A percentile compares a stretch with the other conserved stretches of the same genome.
Evolutionary conservation across 768 basidiomycete species (phyloP).

Genomic region (Cyathus striatus): DNA sequence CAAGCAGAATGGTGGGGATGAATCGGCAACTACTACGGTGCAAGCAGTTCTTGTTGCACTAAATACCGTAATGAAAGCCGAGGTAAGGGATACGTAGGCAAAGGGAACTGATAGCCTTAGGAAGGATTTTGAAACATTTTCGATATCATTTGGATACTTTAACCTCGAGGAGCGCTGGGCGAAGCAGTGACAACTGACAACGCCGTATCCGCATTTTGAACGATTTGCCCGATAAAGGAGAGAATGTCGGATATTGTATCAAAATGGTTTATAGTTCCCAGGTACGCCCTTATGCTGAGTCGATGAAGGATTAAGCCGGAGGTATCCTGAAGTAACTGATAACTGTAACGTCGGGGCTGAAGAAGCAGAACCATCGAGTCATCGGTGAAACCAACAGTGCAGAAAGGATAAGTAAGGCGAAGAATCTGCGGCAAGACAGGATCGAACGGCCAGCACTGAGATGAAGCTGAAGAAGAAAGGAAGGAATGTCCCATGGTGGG

Average conservation of each 20-base stretch:
- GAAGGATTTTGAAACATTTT: slow-evolving; percentile 13
- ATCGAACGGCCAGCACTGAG: background rate
- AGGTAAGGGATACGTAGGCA: slow-evolving; percentile 11
- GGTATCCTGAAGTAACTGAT: background rate
- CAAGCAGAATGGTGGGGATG: background rate
- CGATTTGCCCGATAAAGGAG: slow-evolving; percentile 29
- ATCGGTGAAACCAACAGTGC: background rate
- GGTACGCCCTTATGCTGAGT: slow-evolving; percentile 15
- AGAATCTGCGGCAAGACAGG: background rate
- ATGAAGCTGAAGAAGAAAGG: slow-evolving; percentile 11
- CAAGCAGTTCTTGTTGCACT: background rate
- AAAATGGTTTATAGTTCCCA: slow-evolving; percentile 24
- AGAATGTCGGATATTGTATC: slow-evolving; percentile 7
- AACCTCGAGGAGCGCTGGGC: slow-evolving; percentile 25
- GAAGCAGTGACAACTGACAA: slow-evolving; percentile 18
- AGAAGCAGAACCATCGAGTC: background rate
- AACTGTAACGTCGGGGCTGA: background rate
- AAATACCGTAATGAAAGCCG: slow-evolving; percentile 7
- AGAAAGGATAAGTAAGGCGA: background rate
- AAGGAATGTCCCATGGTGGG: slow-evolving; percentile 13
- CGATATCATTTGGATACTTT: slow-evolving; percentile 22
- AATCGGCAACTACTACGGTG: background rate
- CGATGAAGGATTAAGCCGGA: background rate
- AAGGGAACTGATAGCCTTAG: slow-evolving; percentile 22
- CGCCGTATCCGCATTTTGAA: slow-evolving; percentile 16